Evolutionary conservation across 2,329 filamentous ascomycete species (phyloP).

Genomic region (Botryotinia narcissicola): DNA sequence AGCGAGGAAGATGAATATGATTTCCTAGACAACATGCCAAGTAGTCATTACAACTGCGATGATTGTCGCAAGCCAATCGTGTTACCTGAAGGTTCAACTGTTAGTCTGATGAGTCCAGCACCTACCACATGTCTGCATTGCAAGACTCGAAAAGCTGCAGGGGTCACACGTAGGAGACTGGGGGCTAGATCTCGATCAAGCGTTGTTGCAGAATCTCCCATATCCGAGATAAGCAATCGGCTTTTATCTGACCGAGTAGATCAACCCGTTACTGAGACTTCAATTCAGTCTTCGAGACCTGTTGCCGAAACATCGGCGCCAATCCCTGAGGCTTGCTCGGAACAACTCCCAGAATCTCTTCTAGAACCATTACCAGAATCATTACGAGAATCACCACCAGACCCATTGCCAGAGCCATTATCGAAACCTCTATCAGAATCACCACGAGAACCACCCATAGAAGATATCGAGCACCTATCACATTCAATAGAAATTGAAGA

Average conservation of each 20-base stretch:
- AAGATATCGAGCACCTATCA: not conserved
- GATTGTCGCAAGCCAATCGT: constrained; percentile 8
- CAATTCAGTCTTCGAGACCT: too few species aligned
- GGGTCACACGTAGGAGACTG: not conserved
- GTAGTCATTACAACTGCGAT: constrained; percentile 8
- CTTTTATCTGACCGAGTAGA: not conserved
- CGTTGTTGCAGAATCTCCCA: not conserved
- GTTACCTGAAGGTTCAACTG: not conserved
- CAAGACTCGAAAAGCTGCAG: not conserved
- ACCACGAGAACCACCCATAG: too few species aligned
- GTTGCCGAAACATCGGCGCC: not conserved
- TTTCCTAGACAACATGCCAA: not conserved
- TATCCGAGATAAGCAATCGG: too few species aligned
- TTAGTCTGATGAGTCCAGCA: not conserved
- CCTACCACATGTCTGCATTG: constrained; percentile 1
- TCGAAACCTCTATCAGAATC: not conserved
- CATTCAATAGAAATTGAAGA: not conserved
- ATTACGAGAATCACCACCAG: not conserved
- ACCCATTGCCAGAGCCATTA: too few species aligned
- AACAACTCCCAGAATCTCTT: not conserved
- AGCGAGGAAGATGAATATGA: not conserved
- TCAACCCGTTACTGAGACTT: not conserved
- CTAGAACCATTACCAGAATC: not conserved
- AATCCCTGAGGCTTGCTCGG: not conserved
- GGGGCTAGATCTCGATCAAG: not conserved